Conservation (phyloP, 495 filamentous ascomycete genomes). For the Choiromyces venosus region DNA sequence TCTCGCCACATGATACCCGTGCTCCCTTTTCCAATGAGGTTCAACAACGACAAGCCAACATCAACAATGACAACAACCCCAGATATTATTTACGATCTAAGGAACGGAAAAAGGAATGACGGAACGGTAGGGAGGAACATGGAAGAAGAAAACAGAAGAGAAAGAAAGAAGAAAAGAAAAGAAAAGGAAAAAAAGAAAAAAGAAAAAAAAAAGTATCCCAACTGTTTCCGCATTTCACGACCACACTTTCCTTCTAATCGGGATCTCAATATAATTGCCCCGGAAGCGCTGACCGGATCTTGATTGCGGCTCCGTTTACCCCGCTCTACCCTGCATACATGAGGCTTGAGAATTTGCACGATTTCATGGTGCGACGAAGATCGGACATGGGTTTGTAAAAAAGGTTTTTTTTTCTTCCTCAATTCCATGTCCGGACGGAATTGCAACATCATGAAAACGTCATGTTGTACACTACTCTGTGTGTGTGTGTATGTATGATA, state of each 20-base stretch:
- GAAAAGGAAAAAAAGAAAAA: not conserved
- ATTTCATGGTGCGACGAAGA: not conserved
- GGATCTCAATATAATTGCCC: conserved; percentile 19
- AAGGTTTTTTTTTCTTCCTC: not conserved
- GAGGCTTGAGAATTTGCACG: not conserved
- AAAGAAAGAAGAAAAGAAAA: not conserved
- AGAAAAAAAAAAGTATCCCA: not conserved
- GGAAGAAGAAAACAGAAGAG: not conserved
- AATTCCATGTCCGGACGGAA: not conserved
- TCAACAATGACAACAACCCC: not conserved
- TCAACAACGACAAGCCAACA: not conserved
- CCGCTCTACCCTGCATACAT: conserved; percentile 18
- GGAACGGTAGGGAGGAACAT: not conserved
- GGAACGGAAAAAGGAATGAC: not conserved
- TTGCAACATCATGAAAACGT: not conserved
- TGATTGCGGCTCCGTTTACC: conserved; percentile 37
- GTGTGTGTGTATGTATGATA: too few relatives aligned
- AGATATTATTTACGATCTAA: not conserved
- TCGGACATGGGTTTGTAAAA: not conserved
- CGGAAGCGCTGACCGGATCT: conserved; percentile 30
- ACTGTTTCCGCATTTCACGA: not conserved
- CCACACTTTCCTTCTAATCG: not conserved
- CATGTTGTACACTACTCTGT: not conserved
- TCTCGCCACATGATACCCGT: not conserved
- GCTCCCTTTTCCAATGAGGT: not conserved